Evolutionary conservation across 1,139 yeast genomes (phyloP), one percentile per base, ranked within the genome.

Genomic region (Wickerhamomyces sp.): DNA sequence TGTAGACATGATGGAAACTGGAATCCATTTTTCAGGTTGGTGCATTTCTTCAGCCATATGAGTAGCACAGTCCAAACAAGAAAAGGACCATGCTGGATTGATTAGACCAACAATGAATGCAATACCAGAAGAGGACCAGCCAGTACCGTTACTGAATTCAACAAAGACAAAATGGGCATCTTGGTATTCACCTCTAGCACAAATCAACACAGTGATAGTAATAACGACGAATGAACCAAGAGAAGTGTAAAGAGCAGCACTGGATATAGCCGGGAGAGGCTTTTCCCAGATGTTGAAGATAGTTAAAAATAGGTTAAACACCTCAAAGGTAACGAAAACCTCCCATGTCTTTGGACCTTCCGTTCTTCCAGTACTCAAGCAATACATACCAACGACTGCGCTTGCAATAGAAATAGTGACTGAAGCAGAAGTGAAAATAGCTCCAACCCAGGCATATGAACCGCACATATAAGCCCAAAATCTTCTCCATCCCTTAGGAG

Each of bases 11-110:
- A 78, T 76, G 12, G 83, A 76, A 43, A 69, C 70, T 17, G 85
- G 85, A 38, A 78, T 75, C 40, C 73, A 74, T 35, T 71, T 64
- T 56, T 75, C 78, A 6, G 83, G 81, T 28, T 66, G 63, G 39
- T 68, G 63, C 21, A 76, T 74, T 58, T 78, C 85, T 58, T 78
- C 82, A 12, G 82, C 82, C 74, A 78, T 72, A 52, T 78, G 84
- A 6, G 83, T 74, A 8, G 83, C 83, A 43, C 79, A 72, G 56
- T 78, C 85, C 36, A 78, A 62, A 55, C 83, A 76, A 12, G 77
- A 68, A 53, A 77, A 78, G 1, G 80, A 72, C 83, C 83, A 78
- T 39, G 75, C 76, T 15, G 84, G 84, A 54, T 77, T 78, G 48
- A 78, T 72, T 43, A 78, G 61, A 34, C 84, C 84, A 7, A 77